These are phyloP conservation scores for Trypanosoma cruzi DNA, from an alignment of 208 protist genomes.

Conservation along the genomic window DNA sequence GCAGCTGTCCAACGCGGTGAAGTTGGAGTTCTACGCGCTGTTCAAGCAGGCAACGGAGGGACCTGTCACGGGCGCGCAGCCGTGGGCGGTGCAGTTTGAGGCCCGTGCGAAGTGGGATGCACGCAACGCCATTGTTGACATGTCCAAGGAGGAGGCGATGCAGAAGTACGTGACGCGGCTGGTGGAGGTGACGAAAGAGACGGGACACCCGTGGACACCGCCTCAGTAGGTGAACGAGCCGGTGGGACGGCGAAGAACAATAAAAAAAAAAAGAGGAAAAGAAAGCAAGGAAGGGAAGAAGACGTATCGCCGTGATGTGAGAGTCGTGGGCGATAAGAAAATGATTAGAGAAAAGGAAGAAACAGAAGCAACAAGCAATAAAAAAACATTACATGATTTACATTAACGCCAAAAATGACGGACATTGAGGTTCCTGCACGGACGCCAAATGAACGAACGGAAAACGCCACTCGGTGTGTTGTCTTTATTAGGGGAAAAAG, in stretches of 20 bases:
- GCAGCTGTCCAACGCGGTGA: constrained; percentile 88
- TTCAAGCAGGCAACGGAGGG: constrained; percentile 98
- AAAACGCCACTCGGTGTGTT: too few relatives aligned
- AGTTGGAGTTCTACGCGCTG: constrained; percentile 95
- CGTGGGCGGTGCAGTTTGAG: constrained; percentile 93
- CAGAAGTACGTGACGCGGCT: constrained; percentile 85
- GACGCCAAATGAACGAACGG: too few relatives aligned
- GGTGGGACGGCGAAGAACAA: background rate
- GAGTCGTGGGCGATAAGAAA: background rate
- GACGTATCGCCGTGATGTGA: too few relatives aligned
- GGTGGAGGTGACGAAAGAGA: constrained; percentile 57
- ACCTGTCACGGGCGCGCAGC: constrained; percentile 87
- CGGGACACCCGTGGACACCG: constrained; percentile 62
- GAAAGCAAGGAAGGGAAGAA: constrained; percentile 5
- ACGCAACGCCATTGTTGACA: constrained; percentile 92
- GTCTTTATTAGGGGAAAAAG: background rate
- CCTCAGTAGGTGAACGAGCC: constrained; percentile 12
- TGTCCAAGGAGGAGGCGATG: constrained; percentile 91
- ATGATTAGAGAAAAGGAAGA: constrained; percentile 1
- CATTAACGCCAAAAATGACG: too few relatives aligned
- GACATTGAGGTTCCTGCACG: background rate
- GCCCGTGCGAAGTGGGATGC: constrained; percentile 96
- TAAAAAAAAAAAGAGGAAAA: constrained; percentile 6
- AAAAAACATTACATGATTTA: too few relatives aligned
- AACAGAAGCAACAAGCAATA: background rate